Percentiles rank a stretch among this genome's conserved stretches.
phyloP scores from a whole-genome alignment of 768 basidiomycete species.

The Gyrodon lividus region DNA sequence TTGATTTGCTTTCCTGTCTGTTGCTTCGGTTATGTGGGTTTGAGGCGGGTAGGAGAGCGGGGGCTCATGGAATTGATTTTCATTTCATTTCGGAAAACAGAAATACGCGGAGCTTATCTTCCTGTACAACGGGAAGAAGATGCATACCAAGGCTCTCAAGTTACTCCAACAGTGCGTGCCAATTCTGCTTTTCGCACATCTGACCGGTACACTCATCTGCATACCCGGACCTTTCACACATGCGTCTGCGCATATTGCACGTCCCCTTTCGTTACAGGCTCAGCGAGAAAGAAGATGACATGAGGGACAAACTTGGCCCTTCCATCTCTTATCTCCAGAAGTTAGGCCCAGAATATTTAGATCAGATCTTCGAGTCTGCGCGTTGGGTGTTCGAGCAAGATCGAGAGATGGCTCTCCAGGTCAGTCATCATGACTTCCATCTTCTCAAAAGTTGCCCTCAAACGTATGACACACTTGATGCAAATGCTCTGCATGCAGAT shows the following conservation, averaged over 20 bases:
- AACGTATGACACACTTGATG: neutral
- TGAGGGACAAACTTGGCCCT: constrained; percentile 75
- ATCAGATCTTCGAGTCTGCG: constrained; percentile 78
- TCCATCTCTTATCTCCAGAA: constrained; percentile 91
- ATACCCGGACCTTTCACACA: too few relatives aligned
- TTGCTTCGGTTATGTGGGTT: neutral
- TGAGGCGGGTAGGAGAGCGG: too few relatives aligned
- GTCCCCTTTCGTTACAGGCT: constrained; percentile 47
- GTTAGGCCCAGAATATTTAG: constrained; percentile 76
- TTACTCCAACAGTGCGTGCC: constrained; percentile 77
- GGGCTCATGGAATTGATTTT: neutral
- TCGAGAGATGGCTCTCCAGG: constrained; percentile 74
- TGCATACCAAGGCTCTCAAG: constrained; percentile 86
- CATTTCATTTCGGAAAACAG: constrained; percentile 43
- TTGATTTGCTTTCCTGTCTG: neutral
- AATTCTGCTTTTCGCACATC: neutral
- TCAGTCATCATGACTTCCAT: constrained; percentile 19
- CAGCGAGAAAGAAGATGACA: constrained; percentile 73
- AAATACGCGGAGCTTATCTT: constrained; percentile 90
- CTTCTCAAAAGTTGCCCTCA: neutral
- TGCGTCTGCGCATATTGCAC: neutral
- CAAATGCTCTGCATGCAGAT: constrained; percentile 50
- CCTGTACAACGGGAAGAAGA: constrained; percentile 91
- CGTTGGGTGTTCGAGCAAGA: constrained; percentile 85
- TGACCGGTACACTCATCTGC: neutral